phyloP scores from a whole-genome alignment of 2,329 filamentous ascomycete genomes.

The Nectriaceae sp. region DNA sequence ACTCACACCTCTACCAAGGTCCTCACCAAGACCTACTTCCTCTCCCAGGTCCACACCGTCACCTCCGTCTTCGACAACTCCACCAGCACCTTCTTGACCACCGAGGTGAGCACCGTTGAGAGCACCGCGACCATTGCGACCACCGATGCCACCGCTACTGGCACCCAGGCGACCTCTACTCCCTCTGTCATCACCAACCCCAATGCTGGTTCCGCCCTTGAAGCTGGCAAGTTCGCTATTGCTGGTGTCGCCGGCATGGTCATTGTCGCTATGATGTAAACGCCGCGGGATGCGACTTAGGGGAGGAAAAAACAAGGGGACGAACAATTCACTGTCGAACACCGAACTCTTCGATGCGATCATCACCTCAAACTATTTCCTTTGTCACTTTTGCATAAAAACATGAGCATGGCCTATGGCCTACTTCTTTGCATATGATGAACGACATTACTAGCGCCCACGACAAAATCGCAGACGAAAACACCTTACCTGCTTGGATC shows the following conservation, averaged over 20 bases:
- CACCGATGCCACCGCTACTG: constrained; percentile 33
- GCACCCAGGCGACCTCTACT: constrained; percentile 19
- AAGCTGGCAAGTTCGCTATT: constrained; percentile 46
- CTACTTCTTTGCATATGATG: constrained; percentile 23
- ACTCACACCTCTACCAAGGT: constrained; percentile 53
- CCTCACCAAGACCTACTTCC: constrained; percentile 53
- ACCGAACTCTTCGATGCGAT: constrained; percentile 18
- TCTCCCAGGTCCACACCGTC: constrained; percentile 47
- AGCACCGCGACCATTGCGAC: constrained; percentile 41
- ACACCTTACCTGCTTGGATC: constrained; percentile 17
- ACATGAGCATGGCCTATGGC: constrained; percentile 9
- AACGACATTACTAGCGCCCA: constrained; percentile 27
- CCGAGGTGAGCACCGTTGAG: constrained; percentile 18
- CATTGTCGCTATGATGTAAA: constrained; percentile 54
- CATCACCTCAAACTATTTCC: constrained; percentile 20
- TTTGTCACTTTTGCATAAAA: constrained; percentile 16
- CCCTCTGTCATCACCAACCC: constrained; percentile 38
- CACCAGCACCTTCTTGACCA: constrained; percentile 24
- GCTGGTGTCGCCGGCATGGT: constrained; percentile 53
- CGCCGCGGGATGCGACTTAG: constrained; percentile 2
- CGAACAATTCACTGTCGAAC: constrained; percentile 13
- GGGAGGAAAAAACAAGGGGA: constrained; percentile 4
- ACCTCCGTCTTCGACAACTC: constrained; percentile 33
- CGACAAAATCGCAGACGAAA: constrained; percentile 21
- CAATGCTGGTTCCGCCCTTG: constrained; percentile 46